phyloP scores from a whole-genome alignment of 306 rosid genomes.

The Morella rubra region DNA sequence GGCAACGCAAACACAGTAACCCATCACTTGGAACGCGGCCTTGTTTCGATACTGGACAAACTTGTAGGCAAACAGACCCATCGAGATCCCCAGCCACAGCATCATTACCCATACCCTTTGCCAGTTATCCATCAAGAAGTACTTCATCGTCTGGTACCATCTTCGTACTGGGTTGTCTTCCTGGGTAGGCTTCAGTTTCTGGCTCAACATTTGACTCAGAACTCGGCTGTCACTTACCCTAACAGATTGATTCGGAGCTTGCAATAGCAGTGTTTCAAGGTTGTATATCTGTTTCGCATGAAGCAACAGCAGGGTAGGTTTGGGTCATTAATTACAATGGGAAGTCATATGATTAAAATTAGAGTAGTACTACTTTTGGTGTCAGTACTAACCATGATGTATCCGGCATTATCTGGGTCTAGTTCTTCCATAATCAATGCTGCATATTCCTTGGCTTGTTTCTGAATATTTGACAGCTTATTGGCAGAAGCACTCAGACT shows the following conservation, averaged over 20 bases:
- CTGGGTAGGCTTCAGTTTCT: conserved; percentile 51
- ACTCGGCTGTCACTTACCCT: conserved; percentile 48
- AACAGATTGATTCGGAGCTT: conserved; percentile 54
- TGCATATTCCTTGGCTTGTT: conserved; percentile 53
- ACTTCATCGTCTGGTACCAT: conserved; percentile 31
- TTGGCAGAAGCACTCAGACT: conserved; percentile 59
- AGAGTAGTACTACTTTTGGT: background rate
- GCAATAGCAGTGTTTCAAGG: conserved; percentile 49
- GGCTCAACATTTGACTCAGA: conserved; percentile 53
- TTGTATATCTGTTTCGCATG: conserved; percentile 33
- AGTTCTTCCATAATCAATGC: conserved; percentile 66
- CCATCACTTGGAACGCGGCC: conserved; percentile 47
- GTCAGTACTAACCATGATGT: conserved; percentile 41
- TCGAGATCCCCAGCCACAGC: conserved; percentile 43
- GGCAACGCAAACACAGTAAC: conserved; percentile 56
- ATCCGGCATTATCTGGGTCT: conserved; percentile 53
- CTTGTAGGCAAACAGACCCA: conserved; percentile 48
- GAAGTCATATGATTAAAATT: background rate
- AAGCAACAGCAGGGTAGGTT: background rate
- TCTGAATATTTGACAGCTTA: conserved; percentile 54
- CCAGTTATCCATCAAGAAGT: conserved; percentile 55
- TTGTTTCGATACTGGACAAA: conserved; percentile 47
- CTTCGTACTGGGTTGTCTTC: conserved; percentile 38
- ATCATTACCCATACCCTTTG: conserved; percentile 52
- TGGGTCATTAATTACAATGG: background rate